Conservation (phyloP, 371 early-diverging fungal genomes). For the Apophysomyces variabilis region DNA sequence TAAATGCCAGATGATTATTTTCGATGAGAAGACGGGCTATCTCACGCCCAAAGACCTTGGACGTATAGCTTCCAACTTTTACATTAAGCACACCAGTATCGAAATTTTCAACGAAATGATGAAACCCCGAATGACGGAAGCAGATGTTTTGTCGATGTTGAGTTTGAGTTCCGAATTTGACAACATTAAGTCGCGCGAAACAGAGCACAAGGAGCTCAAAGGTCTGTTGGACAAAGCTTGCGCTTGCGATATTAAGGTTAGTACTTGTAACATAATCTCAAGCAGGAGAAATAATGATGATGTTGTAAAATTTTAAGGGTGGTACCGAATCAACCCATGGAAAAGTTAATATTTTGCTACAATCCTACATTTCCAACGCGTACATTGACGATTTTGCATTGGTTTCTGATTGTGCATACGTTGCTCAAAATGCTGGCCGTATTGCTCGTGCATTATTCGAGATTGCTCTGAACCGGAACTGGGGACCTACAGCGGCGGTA, state of each 20-base stretch:
- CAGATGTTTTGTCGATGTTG: conserved; percentile 90
- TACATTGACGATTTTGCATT: conserved; percentile 90
- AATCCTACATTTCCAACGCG: conserved; percentile 82
- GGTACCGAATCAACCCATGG: conserved; percentile 76
- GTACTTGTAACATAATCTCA: conserved; percentile 3
- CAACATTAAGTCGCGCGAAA: conserved; percentile 87
- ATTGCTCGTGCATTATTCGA: conserved; percentile 96
- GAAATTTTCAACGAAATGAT: conserved; percentile 80
- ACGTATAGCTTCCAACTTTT: conserved; percentile 90
- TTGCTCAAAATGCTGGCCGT: conserved; percentile 92
- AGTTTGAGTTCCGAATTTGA: conserved; percentile 92
- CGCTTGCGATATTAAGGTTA: conserved; percentile 84
- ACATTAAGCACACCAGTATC: conserved; percentile 86
- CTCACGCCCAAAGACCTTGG: conserved; percentile 91
- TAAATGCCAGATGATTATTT: conserved; percentile 93
- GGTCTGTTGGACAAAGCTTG: conserved; percentile 69
- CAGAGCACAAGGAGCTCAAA: conserved; percentile 83
- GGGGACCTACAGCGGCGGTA: conserved; percentile 85
- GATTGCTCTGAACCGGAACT: conserved; percentile 87
- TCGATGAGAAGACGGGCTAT: conserved; percentile 81
- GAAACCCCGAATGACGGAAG: conserved; percentile 81
- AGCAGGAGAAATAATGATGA: background rate
- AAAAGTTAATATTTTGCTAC: conserved; percentile 93
- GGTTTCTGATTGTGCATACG: conserved; percentile 90
- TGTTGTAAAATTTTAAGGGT: conserved; percentile 30